These are phyloP conservation scores for Candolleomyces aberdarensis DNA, from an alignment of 768 basidiomycete genomes.

Conservation along the genomic window DNA sequence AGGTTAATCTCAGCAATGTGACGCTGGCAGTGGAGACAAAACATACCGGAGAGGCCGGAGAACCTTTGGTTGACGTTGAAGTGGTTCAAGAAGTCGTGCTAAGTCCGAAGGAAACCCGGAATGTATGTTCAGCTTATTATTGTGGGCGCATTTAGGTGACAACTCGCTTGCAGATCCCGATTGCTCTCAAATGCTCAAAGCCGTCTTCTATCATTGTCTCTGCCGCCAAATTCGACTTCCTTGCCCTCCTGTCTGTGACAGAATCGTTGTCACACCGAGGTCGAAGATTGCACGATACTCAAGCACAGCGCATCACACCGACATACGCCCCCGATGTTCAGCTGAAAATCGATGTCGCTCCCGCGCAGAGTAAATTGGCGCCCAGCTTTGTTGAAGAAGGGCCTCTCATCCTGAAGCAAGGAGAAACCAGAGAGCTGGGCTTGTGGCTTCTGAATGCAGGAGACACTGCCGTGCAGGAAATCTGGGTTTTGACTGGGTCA, in stretches of 20 bases:
- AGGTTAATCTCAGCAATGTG: conserved; percentile 64
- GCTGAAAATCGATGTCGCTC: conserved; percentile 59
- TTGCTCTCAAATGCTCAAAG: conserved; percentile 53
- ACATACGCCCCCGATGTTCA: conserved; percentile 70
- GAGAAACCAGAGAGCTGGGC: conserved; percentile 56
- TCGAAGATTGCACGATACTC: conserved; percentile 71
- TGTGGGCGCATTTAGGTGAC: background rate
- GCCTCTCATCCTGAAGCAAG: conserved; percentile 54
- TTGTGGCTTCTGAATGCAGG: conserved; percentile 72
- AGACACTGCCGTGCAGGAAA: conserved; percentile 50
- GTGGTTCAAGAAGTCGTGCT: conserved; percentile 59
- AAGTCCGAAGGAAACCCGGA: conserved; percentile 60
- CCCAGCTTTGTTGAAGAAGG: conserved; percentile 55
- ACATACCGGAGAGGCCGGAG: conserved; percentile 22
- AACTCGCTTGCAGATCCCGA: conserved; percentile 46
- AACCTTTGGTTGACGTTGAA: conserved; percentile 50
- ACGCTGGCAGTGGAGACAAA: conserved; percentile 51
- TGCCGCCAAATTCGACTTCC: conserved; percentile 63
- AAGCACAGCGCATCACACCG: conserved; percentile 60
- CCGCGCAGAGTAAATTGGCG: conserved; percentile 61
- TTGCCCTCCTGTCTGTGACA: conserved; percentile 62
- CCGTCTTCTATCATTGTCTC: conserved; percentile 55
- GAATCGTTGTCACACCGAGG: conserved; percentile 75
- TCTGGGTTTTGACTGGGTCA: conserved; percentile 65
- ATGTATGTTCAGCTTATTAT: conserved; percentile 37